These are phyloP conservation scores for Mycosarcoma maydis DNA, from an alignment of 1,284 basidiomycete genomes.

Conservation along the genomic window DNA sequence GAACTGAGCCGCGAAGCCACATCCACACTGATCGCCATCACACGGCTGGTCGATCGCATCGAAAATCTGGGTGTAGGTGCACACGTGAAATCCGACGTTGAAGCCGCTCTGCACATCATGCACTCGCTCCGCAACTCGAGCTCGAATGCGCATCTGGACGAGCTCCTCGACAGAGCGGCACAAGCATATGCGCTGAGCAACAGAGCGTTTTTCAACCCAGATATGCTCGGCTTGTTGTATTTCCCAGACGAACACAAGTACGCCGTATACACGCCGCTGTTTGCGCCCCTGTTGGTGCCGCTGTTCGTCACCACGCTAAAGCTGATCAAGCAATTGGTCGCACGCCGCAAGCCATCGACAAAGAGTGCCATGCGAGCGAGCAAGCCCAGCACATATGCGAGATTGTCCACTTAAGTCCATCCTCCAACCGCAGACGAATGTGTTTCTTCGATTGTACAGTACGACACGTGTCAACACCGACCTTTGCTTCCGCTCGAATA, in stretches of 20 bases:
- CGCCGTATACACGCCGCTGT: conserved; percentile 66
- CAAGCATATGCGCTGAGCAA: conserved; percentile 79
- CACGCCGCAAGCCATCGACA: neutral
- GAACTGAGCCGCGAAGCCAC: conserved; percentile 43
- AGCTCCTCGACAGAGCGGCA: conserved; percentile 73
- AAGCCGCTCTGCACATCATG: conserved; percentile 19
- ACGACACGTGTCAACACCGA: too few species aligned
- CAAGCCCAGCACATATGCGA: too few species aligned
- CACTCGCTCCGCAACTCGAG: conserved; percentile 53
- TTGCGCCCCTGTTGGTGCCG: conserved; percentile 74
- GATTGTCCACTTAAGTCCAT: too few species aligned
- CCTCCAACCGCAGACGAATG: too few species aligned
- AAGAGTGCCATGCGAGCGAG: neutral
- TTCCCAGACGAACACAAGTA: conserved; percentile 73
- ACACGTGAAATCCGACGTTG: conserved; percentile 44
- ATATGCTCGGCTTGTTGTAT: conserved; percentile 93
- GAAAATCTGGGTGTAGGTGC: conserved; percentile 57
- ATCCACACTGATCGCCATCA: conserved; percentile 55
- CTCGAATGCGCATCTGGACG: conserved; percentile 51
- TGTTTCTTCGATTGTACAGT: too few species aligned
- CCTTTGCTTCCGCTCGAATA: too few species aligned
- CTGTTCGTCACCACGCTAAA: conserved; percentile 76
- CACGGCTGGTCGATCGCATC: conserved; percentile 55
- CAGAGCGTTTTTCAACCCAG: conserved; percentile 93
- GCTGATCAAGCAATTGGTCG: conserved; percentile 6